Evolutionary conservation across 441 rosid genomes (phyloP).

Genomic region (Viola pubescens): DNA sequence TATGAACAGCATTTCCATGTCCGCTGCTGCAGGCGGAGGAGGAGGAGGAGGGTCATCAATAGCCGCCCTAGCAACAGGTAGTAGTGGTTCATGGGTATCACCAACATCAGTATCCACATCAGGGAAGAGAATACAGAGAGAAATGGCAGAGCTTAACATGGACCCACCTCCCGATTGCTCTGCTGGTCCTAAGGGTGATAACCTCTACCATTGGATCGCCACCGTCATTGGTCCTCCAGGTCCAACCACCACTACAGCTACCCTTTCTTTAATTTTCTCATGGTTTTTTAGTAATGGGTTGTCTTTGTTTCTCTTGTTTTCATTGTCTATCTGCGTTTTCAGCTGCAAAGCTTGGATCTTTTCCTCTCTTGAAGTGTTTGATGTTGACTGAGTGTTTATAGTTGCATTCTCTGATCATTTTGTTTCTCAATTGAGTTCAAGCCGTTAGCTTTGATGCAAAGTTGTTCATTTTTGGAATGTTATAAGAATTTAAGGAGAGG

Average conservation of each 20-base stretch:
- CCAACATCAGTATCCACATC: conserved; percentile 75
- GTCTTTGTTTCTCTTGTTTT: conserved; percentile 2
- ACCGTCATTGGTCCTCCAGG: conserved; percentile 76
- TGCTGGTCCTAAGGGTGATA: conserved; percentile 90
- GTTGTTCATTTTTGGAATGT: no score
- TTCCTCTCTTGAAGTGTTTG: not conserved
- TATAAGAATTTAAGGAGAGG: no score
- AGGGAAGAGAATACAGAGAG: conserved; percentile 84
- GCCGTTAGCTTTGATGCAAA: no score
- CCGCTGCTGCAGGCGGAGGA: conserved; percentile 25
- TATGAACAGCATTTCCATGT: conserved; percentile 23
- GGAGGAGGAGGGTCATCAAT: conserved; percentile 35
- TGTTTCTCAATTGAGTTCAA: no score
- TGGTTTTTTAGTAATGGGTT: not conserved
- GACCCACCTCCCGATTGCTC: conserved; percentile 79
- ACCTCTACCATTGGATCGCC: conserved; percentile 86
- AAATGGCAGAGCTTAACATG: conserved; percentile 66
- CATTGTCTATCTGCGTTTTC: not conserved
- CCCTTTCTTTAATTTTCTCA: not conserved
- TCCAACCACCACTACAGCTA: conserved; percentile 7
- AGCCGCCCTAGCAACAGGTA: conserved; percentile 24
- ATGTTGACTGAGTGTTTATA: not conserved
- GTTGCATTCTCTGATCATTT: no score
- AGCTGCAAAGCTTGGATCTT: not conserved
- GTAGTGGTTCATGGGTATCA: conserved; percentile 53